Percentiles rank a stretch among this genome's conserved stretches.
phyloP scores from a whole-genome alignment of 352 stramenopile genomes.

The Phytopythium montanum region DNA sequence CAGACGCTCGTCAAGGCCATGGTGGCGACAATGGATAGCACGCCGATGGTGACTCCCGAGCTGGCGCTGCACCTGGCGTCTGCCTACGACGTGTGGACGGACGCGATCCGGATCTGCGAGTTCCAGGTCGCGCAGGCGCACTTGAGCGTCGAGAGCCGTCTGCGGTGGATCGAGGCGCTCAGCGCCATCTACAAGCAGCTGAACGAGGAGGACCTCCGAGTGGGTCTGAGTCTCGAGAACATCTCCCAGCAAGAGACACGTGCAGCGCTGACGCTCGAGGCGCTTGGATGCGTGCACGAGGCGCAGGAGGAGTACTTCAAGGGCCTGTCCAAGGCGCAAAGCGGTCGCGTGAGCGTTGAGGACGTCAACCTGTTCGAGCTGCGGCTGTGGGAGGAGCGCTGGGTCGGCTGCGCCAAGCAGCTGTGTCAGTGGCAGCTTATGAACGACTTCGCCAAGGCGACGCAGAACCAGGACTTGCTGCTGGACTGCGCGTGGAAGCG shows the following conservation, averaged over 20 bases:
- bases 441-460: conserved; percentile 90
- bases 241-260: conserved; percentile 71
- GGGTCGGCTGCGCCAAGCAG: conserved; percentile 90
- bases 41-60: conserved; percentile 79
- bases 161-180: conserved; percentile 86
- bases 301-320: conserved; percentile 88
- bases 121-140: conserved; percentile 77
- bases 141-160: conserved; percentile 58
- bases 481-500: conserved; percentile 93
- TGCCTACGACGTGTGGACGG: conserved; percentile 83
- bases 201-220: conserved; percentile 80
- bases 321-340: conserved; percentile 74
- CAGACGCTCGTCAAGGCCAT: conserved; percentile 83
- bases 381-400: conserved; percentile 85
- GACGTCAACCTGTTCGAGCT: conserved; percentile 87
- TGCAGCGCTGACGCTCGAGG: conserved; percentile 70
- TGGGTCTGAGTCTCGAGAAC: conserved; percentile 77
- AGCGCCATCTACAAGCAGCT: conserved; percentile 85
- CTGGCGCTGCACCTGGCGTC: conserved; percentile 79
- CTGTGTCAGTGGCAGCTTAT: conserved; percentile 92
- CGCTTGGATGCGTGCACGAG: conserved; percentile 81
- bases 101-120: conserved; percentile 67
- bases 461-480: conserved; percentile 90
- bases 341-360: conserved; percentile 63
- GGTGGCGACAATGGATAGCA: conserved; percentile 42